Evolutionary conservation across 768 basidiomycete genomes (phyloP), one percentile per base, ranked within the genome.

Genomic region (Infundibulicybe gibba): DNA sequence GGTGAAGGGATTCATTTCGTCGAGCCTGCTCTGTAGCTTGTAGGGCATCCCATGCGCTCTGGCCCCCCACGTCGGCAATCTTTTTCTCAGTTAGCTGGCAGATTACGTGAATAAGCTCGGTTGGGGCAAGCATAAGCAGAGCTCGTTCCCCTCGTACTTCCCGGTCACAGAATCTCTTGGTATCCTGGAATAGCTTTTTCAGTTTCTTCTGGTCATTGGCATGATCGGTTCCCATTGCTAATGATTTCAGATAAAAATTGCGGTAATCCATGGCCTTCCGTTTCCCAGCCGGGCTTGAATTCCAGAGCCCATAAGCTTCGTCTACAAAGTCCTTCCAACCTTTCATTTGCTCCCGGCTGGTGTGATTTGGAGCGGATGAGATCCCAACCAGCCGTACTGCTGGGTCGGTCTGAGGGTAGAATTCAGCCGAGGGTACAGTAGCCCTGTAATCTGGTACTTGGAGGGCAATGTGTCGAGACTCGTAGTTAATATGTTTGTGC

Each of bases 151-250:
- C 61, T 14, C 57, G 48, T 13, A 50, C 50, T 33, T 49, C 20
- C 16, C 49, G n/a, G 14, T 32, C 40, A 10, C 48, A 44, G 0
- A 50, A 44, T n/a, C 46, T 19, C 47, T 62, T 61, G 38, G 37
- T 44, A 11, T 50, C 52, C 14, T 56, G 19, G 32, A 60, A 32
- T 11, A 50, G 31, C 2, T 38, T 33, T 10, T 50, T 54, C 2
- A 47, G 47, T 6, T 46, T 44, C 47, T 63, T 63, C 45, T 63
- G 55, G 2, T 35, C 40, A 5, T 37, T 41, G 9, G 61, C 61
- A 41, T 64, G 63, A 40, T 64, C 63, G 2, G 57, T 51, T 41
- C 52, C 50, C 57, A 63, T 61, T 13, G 57, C 60, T 37, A 48
- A 49, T 16, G 59, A 48, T 25, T 16, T 38, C 39, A 30, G 45